These are phyloP conservation scores for Aspergillus amoenus DNA, from an alignment of 2,329 filamentous ascomycete species.

Conservation along the genomic window DNA sequence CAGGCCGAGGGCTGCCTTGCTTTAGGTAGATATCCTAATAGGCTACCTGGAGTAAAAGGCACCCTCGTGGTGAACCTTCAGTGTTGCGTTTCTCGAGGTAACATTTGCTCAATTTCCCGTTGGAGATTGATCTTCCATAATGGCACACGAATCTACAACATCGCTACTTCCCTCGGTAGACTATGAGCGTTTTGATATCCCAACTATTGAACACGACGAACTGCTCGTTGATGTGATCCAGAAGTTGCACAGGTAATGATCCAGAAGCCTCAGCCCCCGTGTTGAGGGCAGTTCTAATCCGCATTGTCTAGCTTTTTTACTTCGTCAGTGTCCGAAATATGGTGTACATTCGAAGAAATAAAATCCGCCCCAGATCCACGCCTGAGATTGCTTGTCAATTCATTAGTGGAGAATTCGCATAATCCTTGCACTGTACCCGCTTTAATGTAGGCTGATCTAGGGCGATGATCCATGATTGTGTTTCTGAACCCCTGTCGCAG, in stretches of 20 bases:
- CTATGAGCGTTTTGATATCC: constrained; percentile 36
- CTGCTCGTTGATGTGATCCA: constrained; percentile 39
- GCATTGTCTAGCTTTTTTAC: constrained; percentile 35
- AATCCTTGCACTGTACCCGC: constrained; percentile 47
- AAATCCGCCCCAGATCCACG: constrained; percentile 39
- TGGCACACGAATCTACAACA: constrained; percentile 15
- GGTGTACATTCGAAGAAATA: constrained; percentile 47
- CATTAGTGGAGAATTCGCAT: constrained; percentile 42
- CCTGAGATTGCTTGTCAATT: constrained; percentile 39
- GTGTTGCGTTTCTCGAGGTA: not conserved
- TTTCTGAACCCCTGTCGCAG: constrained; percentile 32
- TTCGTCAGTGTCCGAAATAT: constrained; percentile 39
- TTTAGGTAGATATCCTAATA: not conserved
- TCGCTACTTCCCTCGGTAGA: constrained; percentile 19
- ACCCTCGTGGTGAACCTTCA: not conserved
- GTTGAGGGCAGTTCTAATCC: constrained; percentile 4
- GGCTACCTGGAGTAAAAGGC: not conserved
- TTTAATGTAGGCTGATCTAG: constrained; percentile 49
- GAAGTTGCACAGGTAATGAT: constrained; percentile 39
- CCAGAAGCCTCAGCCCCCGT: not conserved
- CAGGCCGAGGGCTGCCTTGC: not conserved
- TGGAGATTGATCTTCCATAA: not conserved
- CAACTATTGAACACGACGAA: constrained; percentile 43
- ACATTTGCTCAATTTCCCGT: not conserved
- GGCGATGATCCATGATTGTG: not conserved